Base-by-base conservation (phyloP, 768 basidiomycete genomes). In the Mycena floridula region DNA sequence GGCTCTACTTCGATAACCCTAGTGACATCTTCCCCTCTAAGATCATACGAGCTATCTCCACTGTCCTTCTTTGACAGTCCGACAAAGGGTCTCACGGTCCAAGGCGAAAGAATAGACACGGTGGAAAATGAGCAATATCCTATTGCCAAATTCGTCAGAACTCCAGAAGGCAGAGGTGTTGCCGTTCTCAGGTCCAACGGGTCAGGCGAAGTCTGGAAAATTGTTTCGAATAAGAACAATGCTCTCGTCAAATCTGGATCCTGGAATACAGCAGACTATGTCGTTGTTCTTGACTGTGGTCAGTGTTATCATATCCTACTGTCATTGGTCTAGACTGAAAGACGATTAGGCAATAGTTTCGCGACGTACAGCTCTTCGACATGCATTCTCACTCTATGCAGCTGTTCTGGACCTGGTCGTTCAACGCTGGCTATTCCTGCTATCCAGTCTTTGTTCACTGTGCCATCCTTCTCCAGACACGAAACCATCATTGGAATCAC, bases 161-260 rank as follows among this genome's bases (percentile, higher is more conserved):
- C 89, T 3, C 83, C 87, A 1, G 84, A 89, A 47, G 89, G 89
- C 1, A 72, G 70, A 42, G 89, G 85, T 5, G 72, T 92, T 26
- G 86, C 77, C 11, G 76, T 84, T 12, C 64, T 85, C 25, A 77
- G 85, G 36, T 61, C 60, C 25, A 64, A 70, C 32, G 77, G 78
- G 3, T 65, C 67, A 7, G 82, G 82, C 5, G 85, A 89, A 54
- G 68, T 74, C 2, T 89, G 84, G 83, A 69, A 65, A 51, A 66
- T 79, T 45, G 59, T 61, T 7, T 69, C 72, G 36, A 60, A 65
- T 39, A 78, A 76, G 9, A 63, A 67, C 24, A 69, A 69, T 16
- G 22, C 2, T 47, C 57, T 88, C 30, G 57, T 66, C 13, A 69
- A 74, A 43, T 67, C 69, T 9, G 67, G 62, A n/a, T 62, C 56